Evolutionary conservation across 176 grass and related monocot genomes (phyloP).

Genomic region (Zoysia japonica): DNA sequence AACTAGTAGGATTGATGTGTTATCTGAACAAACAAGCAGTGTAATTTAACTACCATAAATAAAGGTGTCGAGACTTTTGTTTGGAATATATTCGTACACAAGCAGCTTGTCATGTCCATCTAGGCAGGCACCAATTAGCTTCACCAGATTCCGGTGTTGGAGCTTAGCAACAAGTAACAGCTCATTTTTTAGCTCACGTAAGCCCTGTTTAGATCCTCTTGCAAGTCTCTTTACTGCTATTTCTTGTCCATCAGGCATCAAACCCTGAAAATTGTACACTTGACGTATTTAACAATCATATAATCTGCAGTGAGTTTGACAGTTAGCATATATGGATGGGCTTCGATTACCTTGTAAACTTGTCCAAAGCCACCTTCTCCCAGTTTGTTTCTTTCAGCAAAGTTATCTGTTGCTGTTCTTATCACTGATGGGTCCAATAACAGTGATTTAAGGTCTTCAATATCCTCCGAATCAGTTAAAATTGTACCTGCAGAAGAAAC

Average conservation of each 20-base stretch:
- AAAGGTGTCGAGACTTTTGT: constrained; percentile 63
- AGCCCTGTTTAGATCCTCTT: constrained; percentile 52
- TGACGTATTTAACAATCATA: constrained; percentile 12
- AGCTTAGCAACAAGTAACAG: constrained; percentile 40
- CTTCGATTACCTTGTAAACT: constrained; percentile 56
- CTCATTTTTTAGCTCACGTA: constrained; percentile 55
- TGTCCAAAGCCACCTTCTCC: constrained; percentile 70
- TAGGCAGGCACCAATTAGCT: constrained; percentile 53
- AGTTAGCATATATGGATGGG: background rate
- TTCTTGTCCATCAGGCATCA: constrained; percentile 43
- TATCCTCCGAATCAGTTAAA: constrained; percentile 26
- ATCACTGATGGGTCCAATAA: constrained; percentile 34
- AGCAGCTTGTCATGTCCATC: constrained; percentile 45
- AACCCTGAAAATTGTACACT: constrained; percentile 26
- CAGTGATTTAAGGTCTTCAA: constrained; percentile 38
- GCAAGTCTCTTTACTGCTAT: constrained; percentile 57
- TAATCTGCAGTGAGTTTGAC: background rate
- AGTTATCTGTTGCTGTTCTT: constrained; percentile 44
- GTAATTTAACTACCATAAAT: constrained; percentile 46
- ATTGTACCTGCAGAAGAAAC: constrained; percentile 4
- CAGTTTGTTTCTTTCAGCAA: constrained; percentile 55
- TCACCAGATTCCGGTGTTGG: constrained; percentile 64
- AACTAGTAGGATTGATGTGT: background rate
- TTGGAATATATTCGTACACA: constrained; percentile 62
- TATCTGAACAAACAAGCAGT: background rate